These are phyloP conservation scores for Triglochin maritima DNA, from an alignment of 106 monocot genomes.

Conservation along the genomic window DNA sequence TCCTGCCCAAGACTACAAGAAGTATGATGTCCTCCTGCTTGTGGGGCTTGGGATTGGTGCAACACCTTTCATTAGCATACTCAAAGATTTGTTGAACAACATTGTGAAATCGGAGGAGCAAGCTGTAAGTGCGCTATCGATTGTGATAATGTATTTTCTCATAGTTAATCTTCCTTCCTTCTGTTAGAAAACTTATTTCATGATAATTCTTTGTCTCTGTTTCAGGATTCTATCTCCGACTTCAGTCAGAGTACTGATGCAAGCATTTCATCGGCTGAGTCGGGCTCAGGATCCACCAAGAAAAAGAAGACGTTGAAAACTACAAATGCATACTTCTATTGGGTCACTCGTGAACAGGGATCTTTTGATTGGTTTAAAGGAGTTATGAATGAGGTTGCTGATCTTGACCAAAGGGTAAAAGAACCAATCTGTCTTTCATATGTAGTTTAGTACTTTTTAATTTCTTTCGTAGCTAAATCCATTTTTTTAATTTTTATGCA, in stretches of 20 bases:
- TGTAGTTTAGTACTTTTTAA: neutral
- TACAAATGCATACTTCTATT: conserved; percentile 93
- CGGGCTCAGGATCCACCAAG: conserved; percentile 26
- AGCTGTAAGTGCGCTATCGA: conserved; percentile 30
- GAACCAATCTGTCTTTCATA: neutral
- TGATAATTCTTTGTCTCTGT: neutral
- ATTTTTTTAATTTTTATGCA: neutral
- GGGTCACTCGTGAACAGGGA: conserved; percentile 92
- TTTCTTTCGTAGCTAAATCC: neutral
- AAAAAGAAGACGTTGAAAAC: conserved; percentile 53
- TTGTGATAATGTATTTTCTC: neutral
- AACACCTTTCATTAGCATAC: conserved; percentile 95
- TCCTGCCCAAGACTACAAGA: conserved; percentile 82
- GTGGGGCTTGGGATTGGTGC: conserved; percentile 90
- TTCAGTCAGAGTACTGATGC: conserved; percentile 13
- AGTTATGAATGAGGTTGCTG: conserved; percentile 90
- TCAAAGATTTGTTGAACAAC: conserved; percentile 79
- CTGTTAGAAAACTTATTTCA: neutral
- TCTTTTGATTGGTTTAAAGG: conserved; percentile 99
- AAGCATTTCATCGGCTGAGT: conserved; percentile 26
- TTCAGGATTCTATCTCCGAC: conserved; percentile 45
- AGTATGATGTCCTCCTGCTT: conserved; percentile 79
- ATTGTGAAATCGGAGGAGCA: conserved; percentile 76
- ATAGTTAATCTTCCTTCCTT: too few species aligned
- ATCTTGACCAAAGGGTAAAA: conserved; percentile 79